Percentiles rank a stretch among this genome's conserved stretches.
phyloP scores from a whole-genome alignment of 179 eudicot species.

The Silene vulgaris region DNA sequence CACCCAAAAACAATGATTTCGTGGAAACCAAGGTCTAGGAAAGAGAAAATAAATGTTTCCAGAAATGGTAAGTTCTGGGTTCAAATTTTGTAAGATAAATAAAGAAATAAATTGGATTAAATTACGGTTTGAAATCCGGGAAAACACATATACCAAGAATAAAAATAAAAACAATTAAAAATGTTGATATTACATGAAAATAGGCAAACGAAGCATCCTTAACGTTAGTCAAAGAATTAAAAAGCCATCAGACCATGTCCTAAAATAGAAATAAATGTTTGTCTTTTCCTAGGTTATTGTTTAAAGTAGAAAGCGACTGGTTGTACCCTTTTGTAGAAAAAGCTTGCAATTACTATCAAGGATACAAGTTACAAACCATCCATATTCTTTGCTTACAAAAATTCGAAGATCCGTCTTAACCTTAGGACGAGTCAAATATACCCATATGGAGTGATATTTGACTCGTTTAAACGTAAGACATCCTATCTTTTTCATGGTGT shows the following conservation, averaged over 20 bases:
- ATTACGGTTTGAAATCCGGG: neutral
- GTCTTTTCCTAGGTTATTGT: neutral
- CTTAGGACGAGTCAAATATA: too few species aligned
- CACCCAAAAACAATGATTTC: neutral
- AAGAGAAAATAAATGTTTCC: neutral
- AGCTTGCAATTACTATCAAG: neutral
- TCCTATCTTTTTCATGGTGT: too few species aligned
- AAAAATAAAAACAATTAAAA: neutral
- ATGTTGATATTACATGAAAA: neutral
- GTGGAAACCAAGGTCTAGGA: neutral
- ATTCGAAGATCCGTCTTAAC: too few species aligned
- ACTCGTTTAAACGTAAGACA: too few species aligned
- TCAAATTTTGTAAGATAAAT: neutral
- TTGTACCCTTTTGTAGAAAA: too few species aligned
- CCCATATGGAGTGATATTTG: too few species aligned
- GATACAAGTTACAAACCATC: too few species aligned
- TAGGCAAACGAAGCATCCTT: neutral
- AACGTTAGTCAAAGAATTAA: neutral
- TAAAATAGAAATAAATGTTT: neutral
- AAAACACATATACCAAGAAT: neutral
- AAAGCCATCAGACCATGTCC: neutral
- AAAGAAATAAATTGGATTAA: neutral
- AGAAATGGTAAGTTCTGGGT: neutral
- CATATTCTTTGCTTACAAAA: too few species aligned
- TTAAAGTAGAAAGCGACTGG: constrained; percentile 8